Conservation (phyloP, 2,329 filamentous ascomycete species). For the Aaosphaeria pasadenensis region DNA sequence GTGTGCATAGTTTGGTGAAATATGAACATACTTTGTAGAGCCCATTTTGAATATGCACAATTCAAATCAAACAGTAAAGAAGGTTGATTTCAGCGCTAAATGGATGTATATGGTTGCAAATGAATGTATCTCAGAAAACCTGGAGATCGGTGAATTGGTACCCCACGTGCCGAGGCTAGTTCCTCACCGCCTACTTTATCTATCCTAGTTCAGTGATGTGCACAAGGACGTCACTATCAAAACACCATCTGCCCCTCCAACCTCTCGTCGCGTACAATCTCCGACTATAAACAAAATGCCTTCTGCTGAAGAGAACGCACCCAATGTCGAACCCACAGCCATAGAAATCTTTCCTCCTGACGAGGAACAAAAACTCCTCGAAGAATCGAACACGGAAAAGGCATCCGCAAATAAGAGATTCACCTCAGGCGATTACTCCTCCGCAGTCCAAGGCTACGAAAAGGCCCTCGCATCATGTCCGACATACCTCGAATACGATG, state of each 20-base stretch:
- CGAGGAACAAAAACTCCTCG: constrained; percentile 54
- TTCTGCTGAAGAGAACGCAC: background rate
- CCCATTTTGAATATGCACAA: background rate
- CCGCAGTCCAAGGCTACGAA: constrained; percentile 80
- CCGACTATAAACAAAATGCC: constrained; percentile 1
- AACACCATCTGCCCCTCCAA: constrained; percentile 6
- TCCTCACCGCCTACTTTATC: constrained; percentile 1
- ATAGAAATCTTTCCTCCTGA: constrained; percentile 29
- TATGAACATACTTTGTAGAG: background rate
- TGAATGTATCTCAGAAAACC: background rate
- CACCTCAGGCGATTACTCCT: constrained; percentile 64
- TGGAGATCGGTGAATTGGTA: constrained; percentile 10
- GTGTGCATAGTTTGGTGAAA: background rate
- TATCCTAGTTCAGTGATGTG: constrained; percentile 2
- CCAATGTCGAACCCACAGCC: constrained; percentile 4
- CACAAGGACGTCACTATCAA: constrained; percentile 6
- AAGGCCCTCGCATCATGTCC: constrained; percentile 76
- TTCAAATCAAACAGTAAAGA: background rate
- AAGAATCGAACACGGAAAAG: constrained; percentile 72
- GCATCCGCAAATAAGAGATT: constrained; percentile 78
- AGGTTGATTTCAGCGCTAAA: background rate
- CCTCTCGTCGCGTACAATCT: constrained; percentile 5
- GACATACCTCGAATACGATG: constrained; percentile 80
- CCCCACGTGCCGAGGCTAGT: constrained; percentile 18
- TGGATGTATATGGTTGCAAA: background rate